phyloP scores from a whole-genome alignment of 805 yeast genomes.

The Myxozyma kluyveri region DNA sequence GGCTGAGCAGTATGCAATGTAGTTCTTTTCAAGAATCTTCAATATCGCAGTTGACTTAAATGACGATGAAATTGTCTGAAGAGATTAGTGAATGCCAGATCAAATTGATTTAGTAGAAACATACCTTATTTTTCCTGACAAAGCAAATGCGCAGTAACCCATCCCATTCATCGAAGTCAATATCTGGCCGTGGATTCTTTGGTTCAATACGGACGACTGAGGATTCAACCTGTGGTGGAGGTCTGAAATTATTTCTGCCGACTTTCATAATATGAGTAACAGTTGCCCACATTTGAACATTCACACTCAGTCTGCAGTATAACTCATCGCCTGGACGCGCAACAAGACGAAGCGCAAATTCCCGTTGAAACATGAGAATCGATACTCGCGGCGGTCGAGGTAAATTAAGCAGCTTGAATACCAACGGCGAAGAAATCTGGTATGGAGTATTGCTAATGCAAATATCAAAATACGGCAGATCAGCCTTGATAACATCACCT shows the following conservation, averaged over 20 bases:
- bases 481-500: slow-evolving; percentile 96
- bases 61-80: slow-evolving; percentile 76
- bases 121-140: slow-evolving; percentile 76
- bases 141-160: slow-evolving; percentile 88
- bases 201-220: slow-evolving; percentile 92
- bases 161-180: slow-evolving; percentile 96
- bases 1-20: slow-evolving; percentile 68
- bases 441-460: slow-evolving; percentile 97
- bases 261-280: slow-evolving; percentile 98
- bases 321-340: slow-evolving; percentile 96
- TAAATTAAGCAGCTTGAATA: slow-evolving; percentile 83
- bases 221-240: slow-evolving; percentile 98
- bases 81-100: background rate
- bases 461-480: slow-evolving; percentile 89
- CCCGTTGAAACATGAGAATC: slow-evolving; percentile 96
- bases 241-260: slow-evolving; percentile 92
- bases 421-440: slow-evolving; percentile 94
- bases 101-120: background rate
- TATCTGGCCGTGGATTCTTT: slow-evolving; percentile 88
- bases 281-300: slow-evolving; percentile 99
- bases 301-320: slow-evolving; percentile 90
- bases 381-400: slow-evolving; percentile 94
- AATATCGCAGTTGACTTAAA: slow-evolving; percentile 79
- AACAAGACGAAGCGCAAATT: slow-evolving; percentile 85
- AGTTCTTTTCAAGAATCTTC: slow-evolving; percentile 81